Evolutionary conservation across 768 basidiomycete species (phyloP).

Genomic region (Suillus subalutaceus): DNA sequence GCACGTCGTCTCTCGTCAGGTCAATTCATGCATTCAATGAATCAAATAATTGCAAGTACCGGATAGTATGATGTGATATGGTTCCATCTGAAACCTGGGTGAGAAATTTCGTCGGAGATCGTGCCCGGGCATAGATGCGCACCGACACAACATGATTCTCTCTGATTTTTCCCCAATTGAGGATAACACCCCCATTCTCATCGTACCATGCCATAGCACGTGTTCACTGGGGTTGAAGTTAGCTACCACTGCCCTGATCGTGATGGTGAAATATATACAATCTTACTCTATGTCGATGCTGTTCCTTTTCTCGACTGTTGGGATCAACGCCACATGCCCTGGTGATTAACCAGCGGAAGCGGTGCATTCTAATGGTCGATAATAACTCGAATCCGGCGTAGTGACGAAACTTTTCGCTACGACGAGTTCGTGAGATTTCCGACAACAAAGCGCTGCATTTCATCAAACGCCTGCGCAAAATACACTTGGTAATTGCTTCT

Average conservation of each 20-base stretch:
- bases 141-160: too few relatives aligned
- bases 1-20: too few relatives aligned
- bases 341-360: neutral
- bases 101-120: too few relatives aligned
- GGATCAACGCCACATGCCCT: too few relatives aligned
- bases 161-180: too few relatives aligned
- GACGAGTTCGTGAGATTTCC: constrained; percentile 7
- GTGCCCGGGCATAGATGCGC: too few relatives aligned
- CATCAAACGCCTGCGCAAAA: neutral
- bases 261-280: neutral
- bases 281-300: neutral
- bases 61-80: too few relatives aligned
- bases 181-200: too few relatives aligned
- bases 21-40: too few relatives aligned
- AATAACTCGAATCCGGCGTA: constrained; percentile 8
- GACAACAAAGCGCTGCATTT: neutral
- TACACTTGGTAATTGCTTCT: neutral
- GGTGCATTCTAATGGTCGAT: neutral
- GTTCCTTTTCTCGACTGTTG: neutral
- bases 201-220: too few relatives aligned
- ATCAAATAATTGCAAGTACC: too few relatives aligned
- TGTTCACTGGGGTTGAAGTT: neutral
- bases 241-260: neutral
- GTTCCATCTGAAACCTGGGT: too few relatives aligned
- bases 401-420: neutral